These are phyloP conservation scores for Globisporangium barbulae DNA, from an alignment of 352 stramenopile genomes.

Conservation along the genomic window DNA sequence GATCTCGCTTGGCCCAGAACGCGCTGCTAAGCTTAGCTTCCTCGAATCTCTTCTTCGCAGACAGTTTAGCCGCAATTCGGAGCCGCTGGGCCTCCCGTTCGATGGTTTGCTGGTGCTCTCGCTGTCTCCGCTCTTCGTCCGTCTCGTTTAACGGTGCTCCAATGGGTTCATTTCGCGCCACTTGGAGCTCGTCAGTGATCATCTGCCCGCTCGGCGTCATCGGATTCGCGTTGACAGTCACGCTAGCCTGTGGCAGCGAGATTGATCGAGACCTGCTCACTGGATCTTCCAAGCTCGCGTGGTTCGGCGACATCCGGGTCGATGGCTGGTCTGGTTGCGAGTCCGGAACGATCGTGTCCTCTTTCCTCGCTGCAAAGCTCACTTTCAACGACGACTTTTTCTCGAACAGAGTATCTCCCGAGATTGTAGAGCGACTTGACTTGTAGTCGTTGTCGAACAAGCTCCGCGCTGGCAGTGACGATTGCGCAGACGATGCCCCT, in stretches of 20 bases:
- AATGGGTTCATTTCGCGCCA: constrained; percentile 1
- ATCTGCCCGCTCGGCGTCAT: constrained; percentile 13
- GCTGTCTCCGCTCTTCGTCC: constrained; percentile 38
- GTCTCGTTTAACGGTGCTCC: constrained; percentile 3
- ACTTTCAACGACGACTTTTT: constrained; percentile 18
- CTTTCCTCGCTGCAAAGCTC: constrained; percentile 14
- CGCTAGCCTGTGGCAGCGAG: constrained; percentile 10
- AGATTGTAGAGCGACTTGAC: constrained; percentile 4
- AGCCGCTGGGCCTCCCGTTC: constrained; percentile 61
- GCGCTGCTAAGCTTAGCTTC: constrained; percentile 63
- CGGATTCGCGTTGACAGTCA: not conserved
- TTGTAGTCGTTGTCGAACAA: not conserved
- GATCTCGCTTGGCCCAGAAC: constrained; percentile 61
- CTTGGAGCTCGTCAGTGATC: constrained; percentile 3
- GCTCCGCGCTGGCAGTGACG: not conserved
- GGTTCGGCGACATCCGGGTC: not conserved
- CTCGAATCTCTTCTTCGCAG: constrained; percentile 72
- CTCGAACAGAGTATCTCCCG: not conserved
- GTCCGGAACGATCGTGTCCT: constrained; percentile 7
- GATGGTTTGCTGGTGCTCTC: constrained; percentile 61
- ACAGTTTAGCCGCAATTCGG: constrained; percentile 60
- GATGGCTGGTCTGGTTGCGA: constrained; percentile 12
- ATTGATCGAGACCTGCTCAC: constrained; percentile 10
- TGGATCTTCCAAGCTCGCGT: not conserved
- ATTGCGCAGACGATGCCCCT: not conserved